Base-by-base conservation (phyloP, 176 grass and related monocot genomes). In the Urochloa ruziziensis region DNA sequence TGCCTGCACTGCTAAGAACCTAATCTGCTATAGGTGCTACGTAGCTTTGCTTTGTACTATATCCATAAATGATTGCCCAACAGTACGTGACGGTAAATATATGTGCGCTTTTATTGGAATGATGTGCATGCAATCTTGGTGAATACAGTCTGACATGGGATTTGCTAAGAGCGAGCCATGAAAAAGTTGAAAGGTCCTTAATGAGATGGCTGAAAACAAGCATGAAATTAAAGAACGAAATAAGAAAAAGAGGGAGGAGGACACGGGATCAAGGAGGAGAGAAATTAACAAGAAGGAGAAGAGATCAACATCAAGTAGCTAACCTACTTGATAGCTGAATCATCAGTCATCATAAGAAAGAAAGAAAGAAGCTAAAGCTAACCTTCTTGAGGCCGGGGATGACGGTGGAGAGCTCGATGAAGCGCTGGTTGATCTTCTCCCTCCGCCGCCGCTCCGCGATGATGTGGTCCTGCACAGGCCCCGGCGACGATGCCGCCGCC, bases 331-430 rank as follows among this genome's bases (percentile, higher is more conserved):
- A 63, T 43, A 79, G 25, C 69, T 73, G 27, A 35, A 34, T 47
- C 2, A 30, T n/a, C n/a, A n/a, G n/a, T n/a, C n/a, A 2, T 30
- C 2, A 53, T 7, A 2, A 34, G 6, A 32, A 73, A n/a, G 35
- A 67, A 67, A 40, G 4, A 39, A 40, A 34, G 17, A 33, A 49
- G 17, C 49, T 40, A 40, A 37, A 40, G n/a, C n/a, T 29, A 71
- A 93, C 94, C 94, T 96, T 96, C 72, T 96, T 96, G 23, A 96
- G 88, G 6, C 76, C 61, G 59, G 94, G 94, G 66, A 96, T 96
- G 62, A 91, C 77, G n/a, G 91, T 79, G 28, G 94, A 96, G 58
- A 96, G 91, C 76, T 96, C 94, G 48, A 93, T 89, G 75, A 93
- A 91, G 2, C 86, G 57, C 83, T 93, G 86, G 73, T 96, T 96